Evolutionary conservation across 2,329 filamentous ascomycete species (phyloP).

Genomic region (Dryadomyces sulphureus): DNA sequence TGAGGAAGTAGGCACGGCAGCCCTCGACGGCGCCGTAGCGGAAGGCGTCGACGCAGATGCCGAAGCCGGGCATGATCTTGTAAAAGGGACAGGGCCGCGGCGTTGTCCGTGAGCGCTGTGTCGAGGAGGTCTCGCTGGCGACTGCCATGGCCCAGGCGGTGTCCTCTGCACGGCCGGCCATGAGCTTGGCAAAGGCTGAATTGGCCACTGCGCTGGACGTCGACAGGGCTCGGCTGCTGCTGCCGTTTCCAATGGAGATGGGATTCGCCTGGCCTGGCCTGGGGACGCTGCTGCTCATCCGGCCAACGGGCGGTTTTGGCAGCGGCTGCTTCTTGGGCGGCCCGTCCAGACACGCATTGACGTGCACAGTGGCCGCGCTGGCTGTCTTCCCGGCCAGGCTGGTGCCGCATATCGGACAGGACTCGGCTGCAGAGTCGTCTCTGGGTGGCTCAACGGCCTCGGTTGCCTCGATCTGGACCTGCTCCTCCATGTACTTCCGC

Average conservation of each 20-base stretch:
- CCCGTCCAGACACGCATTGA: constrained; percentile 81
- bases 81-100: constrained; percentile 86
- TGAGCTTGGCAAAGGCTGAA: constrained; percentile 83
- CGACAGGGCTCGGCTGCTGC: constrained; percentile 5
- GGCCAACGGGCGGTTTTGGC: constrained; percentile 36
- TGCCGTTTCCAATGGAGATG: constrained; percentile 36
- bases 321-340: constrained; percentile 17
- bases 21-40: constrained; percentile 87
- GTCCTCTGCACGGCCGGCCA: constrained; percentile 85
- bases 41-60: constrained; percentile 90
- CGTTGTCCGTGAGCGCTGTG: constrained; percentile 34
- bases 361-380: constrained; percentile 66
- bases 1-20: constrained; percentile 89
- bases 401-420: constrained; percentile 66
- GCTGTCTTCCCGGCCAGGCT: constrained; percentile 42
- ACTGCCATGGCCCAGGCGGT: constrained; percentile 80
- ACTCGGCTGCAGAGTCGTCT: constrained; percentile 19
- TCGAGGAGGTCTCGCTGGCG: constrained; percentile 67
- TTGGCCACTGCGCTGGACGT: constrained; percentile 15
- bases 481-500: constrained; percentile 61
- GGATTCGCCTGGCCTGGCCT: constrained; percentile 72
- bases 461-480: constrained; percentile 49
- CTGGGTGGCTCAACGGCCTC: constrained; percentile 30
- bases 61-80: constrained; percentile 90
- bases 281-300: constrained; percentile 53